phyloP scores from a whole-genome alignment of 371 early-diverging fungal genomes.

The Synchytrium microbalum region DNA sequence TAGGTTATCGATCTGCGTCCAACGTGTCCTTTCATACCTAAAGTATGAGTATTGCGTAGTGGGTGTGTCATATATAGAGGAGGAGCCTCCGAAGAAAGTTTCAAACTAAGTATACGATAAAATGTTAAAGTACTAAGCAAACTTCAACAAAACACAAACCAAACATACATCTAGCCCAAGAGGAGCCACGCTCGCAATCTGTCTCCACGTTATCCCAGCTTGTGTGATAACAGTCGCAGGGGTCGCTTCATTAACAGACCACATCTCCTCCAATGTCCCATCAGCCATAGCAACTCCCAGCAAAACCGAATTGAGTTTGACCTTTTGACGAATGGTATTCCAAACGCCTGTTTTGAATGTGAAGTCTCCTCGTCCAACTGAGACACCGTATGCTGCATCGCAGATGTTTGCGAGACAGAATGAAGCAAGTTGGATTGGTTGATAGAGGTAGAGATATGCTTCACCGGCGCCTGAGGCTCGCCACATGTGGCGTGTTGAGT shows the following conservation, averaged over 20 bases:
- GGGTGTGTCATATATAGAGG: no score
- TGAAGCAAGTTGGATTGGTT: conserved; percentile 31
- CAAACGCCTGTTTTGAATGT: conserved; percentile 45
- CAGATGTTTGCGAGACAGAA: conserved; percentile 44
- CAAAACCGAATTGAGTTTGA: conserved; percentile 44
- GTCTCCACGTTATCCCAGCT: not conserved
- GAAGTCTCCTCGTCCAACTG: conserved; percentile 53
- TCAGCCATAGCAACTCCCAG: not conserved
- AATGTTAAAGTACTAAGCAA: not conserved
- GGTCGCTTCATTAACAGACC: not conserved
- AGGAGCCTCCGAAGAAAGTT: not conserved
- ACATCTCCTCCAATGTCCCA: not conserved
- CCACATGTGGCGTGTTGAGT: conserved; percentile 40
- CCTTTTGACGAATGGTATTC: conserved; percentile 46
- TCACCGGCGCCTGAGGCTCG: conserved; percentile 49
- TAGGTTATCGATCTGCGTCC: no score
- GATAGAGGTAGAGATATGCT: conserved; percentile 53
- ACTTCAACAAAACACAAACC: not conserved
- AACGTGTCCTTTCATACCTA: no score
- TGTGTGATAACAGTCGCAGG: not conserved
- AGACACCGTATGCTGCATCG: conserved; percentile 52
- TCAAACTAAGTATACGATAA: not conserved
- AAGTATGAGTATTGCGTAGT: no score
- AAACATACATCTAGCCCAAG: not conserved
- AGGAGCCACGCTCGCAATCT: not conserved